Conservation (phyloP, 1,139 yeast genomes). For the Blastobotrys capitulatus region DNA sequence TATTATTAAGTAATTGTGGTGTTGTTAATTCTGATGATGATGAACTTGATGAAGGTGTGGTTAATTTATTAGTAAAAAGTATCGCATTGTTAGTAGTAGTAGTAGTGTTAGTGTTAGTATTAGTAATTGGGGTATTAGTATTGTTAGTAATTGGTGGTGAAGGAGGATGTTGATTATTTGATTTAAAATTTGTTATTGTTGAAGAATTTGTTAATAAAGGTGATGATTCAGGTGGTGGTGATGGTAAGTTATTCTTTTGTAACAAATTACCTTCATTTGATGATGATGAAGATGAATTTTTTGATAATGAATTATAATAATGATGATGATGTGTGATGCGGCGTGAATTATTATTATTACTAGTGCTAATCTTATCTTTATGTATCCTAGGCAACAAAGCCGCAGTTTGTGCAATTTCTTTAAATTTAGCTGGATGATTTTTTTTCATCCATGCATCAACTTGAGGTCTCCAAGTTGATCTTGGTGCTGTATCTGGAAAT, state of each 20-base stretch:
- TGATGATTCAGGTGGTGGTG: constrained; percentile 12
- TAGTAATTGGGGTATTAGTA: neutral
- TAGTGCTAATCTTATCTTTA: neutral
- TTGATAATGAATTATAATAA: neutral
- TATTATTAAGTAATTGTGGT: neutral
- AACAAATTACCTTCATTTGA: neutral
- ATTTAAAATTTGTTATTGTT: neutral
- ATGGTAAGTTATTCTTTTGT: constrained; percentile 1
- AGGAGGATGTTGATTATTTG: neutral
- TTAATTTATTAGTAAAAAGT: neutral
- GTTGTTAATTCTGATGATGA: neutral
- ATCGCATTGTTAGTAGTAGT: neutral
- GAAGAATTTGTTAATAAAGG: neutral
- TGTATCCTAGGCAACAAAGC: constrained; percentile 14
- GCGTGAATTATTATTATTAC: neutral
- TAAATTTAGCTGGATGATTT: constrained; percentile 23
- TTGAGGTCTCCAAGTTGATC: constrained; percentile 36
- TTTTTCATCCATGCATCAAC: constrained; percentile 35
- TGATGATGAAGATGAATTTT: neutral
- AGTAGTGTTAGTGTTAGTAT: neutral
- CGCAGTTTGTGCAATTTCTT: constrained; percentile 21
- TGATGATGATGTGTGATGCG: neutral
- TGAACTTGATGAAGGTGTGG: neutral
- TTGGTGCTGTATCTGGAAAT: constrained; percentile 39
- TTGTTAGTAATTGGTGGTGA: neutral